Conservation (phyloP, 2,329 filamentous ascomycete genomes). For the Cercospora zeina region DNA sequence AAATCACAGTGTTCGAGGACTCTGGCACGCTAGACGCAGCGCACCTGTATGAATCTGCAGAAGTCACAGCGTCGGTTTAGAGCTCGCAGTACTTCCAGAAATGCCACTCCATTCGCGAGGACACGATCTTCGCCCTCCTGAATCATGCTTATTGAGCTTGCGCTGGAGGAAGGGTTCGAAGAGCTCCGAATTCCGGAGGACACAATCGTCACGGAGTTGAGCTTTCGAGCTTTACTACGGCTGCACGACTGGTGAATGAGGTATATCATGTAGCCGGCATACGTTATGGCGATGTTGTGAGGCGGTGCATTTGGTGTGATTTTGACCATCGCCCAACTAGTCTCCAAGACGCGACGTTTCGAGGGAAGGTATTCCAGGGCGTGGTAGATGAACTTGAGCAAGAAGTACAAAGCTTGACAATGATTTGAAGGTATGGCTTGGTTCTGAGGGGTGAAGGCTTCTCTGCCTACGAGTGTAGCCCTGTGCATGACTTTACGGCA, state of each 20-base stretch:
- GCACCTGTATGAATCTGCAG: slow-evolving; percentile 2
- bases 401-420: not conserved
- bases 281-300: slow-evolving; percentile 12
- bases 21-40: not conserved
- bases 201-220: not conserved
- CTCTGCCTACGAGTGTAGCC: no score
- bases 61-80: not conserved
- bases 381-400: slow-evolving; percentile 10
- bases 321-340: slow-evolving; percentile 8
- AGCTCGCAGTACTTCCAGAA: slow-evolving; percentile 2
- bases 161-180: slow-evolving; percentile 35
- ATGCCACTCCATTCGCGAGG: slow-evolving; percentile 34
- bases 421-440: not conserved
- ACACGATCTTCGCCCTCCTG: slow-evolving; percentile 41
- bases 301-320: slow-evolving; percentile 11
- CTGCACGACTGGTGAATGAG: slow-evolving; percentile 4
- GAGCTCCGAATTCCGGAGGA: slow-evolving; percentile 22
- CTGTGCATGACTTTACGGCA: no score
- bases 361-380: slow-evolving; percentile 3
- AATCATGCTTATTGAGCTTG: slow-evolving; percentile 42
- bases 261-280: slow-evolving; percentile 9
- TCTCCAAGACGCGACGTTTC: not conserved
- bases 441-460: no score
- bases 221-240: slow-evolving; percentile 4
- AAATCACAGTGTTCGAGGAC: not conserved